Conservation (phyloP, 2,329 filamentous ascomycete species). For the Corniculantispora saksenae region DNA sequence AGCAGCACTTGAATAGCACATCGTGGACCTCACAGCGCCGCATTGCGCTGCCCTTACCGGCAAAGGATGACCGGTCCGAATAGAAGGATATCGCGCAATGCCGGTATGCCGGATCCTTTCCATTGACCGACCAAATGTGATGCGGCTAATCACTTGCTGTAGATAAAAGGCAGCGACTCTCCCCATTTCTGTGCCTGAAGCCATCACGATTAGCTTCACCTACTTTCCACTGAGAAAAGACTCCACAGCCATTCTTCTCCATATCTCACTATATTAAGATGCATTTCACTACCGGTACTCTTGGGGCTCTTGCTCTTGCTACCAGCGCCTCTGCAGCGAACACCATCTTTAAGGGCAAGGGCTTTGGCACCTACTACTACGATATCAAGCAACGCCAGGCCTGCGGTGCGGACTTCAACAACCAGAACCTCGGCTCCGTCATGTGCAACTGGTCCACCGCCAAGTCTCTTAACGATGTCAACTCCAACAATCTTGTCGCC, state of each 20-base stretch:
- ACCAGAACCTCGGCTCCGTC: conserved; percentile 13
- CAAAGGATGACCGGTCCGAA: not conserved
- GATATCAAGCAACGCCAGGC: conserved; percentile 12
- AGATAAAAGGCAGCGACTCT: not conserved
- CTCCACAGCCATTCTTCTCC: not conserved
- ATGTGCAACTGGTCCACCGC: conserved; percentile 11
- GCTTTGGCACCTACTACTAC: conserved; percentile 19
- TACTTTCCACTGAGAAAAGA: not conserved
- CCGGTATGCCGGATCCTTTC: not conserved
- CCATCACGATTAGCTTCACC: not conserved
- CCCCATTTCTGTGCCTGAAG: not conserved
- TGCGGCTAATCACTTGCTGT: not conserved
- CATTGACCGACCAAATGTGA: not conserved
- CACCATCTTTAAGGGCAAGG: conserved; percentile 9
- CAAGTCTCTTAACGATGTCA: conserved; percentile 19
- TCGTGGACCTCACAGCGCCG: not conserved
- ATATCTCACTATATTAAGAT: not conserved
- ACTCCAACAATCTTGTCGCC: conserved; percentile 23
- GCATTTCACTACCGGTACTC: not conserved
- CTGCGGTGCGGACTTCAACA: conserved; percentile 9
- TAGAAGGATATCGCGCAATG: not conserved
- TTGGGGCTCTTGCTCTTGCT: conserved; percentile 14
- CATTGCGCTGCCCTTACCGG: not conserved
- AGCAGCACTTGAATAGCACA: not conserved
- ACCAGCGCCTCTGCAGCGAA: not conserved